Conservation (phyloP, 1,284 basidiomycete genomes). For the Marasmius fiardii region DNA sequence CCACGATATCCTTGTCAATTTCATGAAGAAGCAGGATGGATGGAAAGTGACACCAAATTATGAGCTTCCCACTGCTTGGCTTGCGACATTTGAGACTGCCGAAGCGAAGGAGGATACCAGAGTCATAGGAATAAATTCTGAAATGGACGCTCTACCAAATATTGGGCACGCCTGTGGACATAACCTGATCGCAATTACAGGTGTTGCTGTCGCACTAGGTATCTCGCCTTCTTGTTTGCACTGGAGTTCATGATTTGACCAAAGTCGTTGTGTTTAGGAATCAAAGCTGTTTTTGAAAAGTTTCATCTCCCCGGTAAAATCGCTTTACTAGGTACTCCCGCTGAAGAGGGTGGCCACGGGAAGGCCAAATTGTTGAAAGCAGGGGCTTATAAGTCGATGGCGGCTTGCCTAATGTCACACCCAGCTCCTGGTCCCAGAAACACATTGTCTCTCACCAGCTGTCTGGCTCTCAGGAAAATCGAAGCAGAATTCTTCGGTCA, state of each 20-base stretch:
- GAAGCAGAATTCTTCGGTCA: conserved; percentile 55
- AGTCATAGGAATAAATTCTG: conserved; percentile 71
- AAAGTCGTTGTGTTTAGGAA: conserved; percentile 9
- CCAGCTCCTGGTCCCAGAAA: conserved; percentile 57
- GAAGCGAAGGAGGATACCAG: conserved; percentile 37
- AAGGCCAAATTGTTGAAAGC: conserved; percentile 61
- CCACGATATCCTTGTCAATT: conserved; percentile 52
- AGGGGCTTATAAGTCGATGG: conserved; percentile 67
- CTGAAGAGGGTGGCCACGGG: conserved; percentile 73
- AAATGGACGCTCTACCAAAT: conserved; percentile 50
- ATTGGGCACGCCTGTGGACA: conserved; percentile 78
- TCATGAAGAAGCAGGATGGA: conserved; percentile 50
- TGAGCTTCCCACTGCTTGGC: conserved; percentile 68
- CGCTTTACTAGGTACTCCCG: conserved; percentile 76
- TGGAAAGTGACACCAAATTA: conserved; percentile 57
- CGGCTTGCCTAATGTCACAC: conserved; percentile 68
- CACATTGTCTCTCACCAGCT: conserved; percentile 49
- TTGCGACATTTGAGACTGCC: conserved; percentile 57
- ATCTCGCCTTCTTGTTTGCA: conserved; percentile 14
- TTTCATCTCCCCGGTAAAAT: conserved; percentile 62
- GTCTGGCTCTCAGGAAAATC: conserved; percentile 48
- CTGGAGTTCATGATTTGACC: neutral
- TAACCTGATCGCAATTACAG: conserved; percentile 73
- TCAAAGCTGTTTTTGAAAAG: conserved; percentile 54
- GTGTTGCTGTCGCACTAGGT: conserved; percentile 63